These are phyloP conservation scores for Apiospora marii DNA, from an alignment of 2,329 filamentous ascomycete species.

Conservation along the genomic window DNA sequence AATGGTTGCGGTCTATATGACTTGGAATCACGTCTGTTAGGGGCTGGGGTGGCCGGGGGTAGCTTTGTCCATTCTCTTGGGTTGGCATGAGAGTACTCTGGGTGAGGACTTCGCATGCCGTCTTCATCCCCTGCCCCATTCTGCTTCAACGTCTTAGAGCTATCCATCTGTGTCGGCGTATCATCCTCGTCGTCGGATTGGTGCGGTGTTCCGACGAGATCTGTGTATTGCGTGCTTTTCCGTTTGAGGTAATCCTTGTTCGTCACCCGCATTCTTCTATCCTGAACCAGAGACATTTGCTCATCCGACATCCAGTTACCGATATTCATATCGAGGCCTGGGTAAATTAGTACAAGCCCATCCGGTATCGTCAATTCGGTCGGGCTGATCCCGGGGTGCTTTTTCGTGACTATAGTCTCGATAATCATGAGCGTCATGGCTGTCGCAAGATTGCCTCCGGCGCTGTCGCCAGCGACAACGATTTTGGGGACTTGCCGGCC, in stretches of 20 bases:
- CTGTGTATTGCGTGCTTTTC: conserved; percentile 89
- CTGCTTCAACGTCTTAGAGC: conserved; percentile 31
- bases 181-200: conserved; percentile 78
- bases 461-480: conserved; percentile 80
- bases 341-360: conserved; percentile 87
- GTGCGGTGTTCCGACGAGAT: conserved; percentile 83
- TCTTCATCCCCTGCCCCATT: conserved; percentile 31
- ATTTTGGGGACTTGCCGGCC: conserved; percentile 71
- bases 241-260: conserved; percentile 81
- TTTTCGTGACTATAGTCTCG: conserved; percentile 70
- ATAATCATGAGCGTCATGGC: conserved; percentile 89
- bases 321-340: conserved; percentile 94
- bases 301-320: conserved; percentile 99
- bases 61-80: conserved; percentile 47
- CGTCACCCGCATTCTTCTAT: conserved; percentile 77
- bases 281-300: conserved; percentile 92
- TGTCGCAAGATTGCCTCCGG: conserved; percentile 82
- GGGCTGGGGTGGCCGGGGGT: conserved; percentile 29
- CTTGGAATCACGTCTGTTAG: conserved; percentile 34
- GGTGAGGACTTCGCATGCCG: conserved; percentile 48
- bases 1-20: conserved; percentile 67
- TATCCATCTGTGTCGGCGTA: conserved; percentile 44
- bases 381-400: conserved; percentile 63
- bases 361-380: conserved; percentile 75
- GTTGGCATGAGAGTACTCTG: conserved; percentile 59